A percentile compares a stretch with the other conserved stretches of the same genome.
Conservation (phyloP, 2,329 filamentous ascomycete species). For the Falciphora oryzae region DNA sequence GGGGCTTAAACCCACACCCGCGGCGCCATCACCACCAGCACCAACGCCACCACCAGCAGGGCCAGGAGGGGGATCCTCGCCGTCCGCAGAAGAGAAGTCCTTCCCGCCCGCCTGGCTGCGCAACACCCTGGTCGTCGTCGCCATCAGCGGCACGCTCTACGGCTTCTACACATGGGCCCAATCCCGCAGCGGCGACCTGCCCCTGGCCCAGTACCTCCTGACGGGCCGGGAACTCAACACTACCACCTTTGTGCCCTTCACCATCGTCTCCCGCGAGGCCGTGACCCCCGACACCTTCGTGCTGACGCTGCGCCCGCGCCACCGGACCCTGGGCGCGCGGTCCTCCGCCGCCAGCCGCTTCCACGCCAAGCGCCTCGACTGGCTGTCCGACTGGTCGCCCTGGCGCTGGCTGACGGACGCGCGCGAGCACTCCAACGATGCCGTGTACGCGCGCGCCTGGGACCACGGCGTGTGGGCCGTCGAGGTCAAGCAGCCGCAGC, state of each 20-base stretch:
- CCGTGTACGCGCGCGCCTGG: slow-evolving; percentile 39
- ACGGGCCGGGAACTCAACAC: slow-evolving; percentile 41
- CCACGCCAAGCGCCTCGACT: slow-evolving; percentile 1
- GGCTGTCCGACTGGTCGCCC: slow-evolving; percentile 10
- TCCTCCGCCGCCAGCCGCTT: slow-evolving; percentile 22
- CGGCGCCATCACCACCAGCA: not conserved
- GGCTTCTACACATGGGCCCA: slow-evolving; percentile 6
- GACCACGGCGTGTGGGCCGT: slow-evolving; percentile 73
- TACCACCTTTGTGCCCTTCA: slow-evolving; percentile 59
- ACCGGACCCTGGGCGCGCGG: slow-evolving; percentile 12
- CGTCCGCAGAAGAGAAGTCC: not conserved
- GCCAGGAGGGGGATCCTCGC: not conserved
- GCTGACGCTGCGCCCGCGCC: slow-evolving; percentile 51
- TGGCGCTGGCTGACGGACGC: slow-evolving; percentile 12
- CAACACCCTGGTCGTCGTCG: not conserved
- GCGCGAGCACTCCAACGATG: slow-evolving; percentile 22
- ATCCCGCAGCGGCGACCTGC: slow-evolving; percentile 5
- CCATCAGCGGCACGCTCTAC: slow-evolving; percentile 3
- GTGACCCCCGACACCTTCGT: slow-evolving; percentile 65
- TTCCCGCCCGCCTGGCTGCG: slow-evolving; percentile 5
- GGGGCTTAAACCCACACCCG: not conserved
- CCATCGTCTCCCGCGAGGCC: slow-evolving; percentile 52
- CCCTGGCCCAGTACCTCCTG: slow-evolving; percentile 5
- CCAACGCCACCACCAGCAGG: not conserved
- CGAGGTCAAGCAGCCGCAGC: slow-evolving; percentile 87